Percentiles rank a stretch among this genome's conserved stretches.
phyloP scores from a whole-genome alignment of 805 yeast genomes.

The Brettanomyces anomalus region DNA sequence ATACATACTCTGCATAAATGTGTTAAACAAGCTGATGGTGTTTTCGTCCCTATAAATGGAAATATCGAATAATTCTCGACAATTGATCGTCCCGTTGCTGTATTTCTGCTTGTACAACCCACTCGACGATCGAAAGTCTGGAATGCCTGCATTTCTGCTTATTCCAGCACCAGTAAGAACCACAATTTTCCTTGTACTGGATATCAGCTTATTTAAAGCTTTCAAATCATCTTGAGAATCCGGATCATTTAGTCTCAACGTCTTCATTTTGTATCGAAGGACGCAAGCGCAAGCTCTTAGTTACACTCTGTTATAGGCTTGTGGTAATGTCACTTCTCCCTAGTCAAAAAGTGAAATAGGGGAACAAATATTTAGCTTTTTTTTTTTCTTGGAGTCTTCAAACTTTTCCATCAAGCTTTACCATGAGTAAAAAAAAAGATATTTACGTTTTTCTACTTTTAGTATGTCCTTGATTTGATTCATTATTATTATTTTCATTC shows the following conservation, averaged over 20 bases:
- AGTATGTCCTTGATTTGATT: too few species aligned
- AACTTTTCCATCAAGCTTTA: too few species aligned
- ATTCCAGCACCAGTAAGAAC: slow-evolving; percentile 93
- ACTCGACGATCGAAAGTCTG: slow-evolving; percentile 80
- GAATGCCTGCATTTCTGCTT: slow-evolving; percentile 94
- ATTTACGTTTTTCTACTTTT: neutral
- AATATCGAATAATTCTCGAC: slow-evolving; percentile 87
- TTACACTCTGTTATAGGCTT: too few species aligned
- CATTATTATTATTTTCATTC: neutral
- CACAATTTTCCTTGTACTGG: slow-evolving; percentile 45
- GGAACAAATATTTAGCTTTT: too few species aligned
- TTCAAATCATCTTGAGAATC: slow-evolving; percentile 12
- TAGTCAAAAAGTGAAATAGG: too few species aligned
- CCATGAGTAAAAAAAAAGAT: neutral
- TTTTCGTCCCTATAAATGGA: slow-evolving; percentile 63
- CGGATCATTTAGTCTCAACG: slow-evolving; percentile 10
- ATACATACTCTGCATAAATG: slow-evolving; percentile 75
- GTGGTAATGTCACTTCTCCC: too few species aligned
- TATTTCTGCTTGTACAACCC: slow-evolving; percentile 73
- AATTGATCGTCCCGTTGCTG: slow-evolving; percentile 56
- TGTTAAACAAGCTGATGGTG: slow-evolving; percentile 67
- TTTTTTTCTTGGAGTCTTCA: too few species aligned
- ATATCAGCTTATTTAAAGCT: slow-evolving; percentile 32
- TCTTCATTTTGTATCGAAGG: slow-evolving; percentile 13
- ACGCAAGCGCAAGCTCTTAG: too few species aligned